phyloP scores from a whole-genome alignment of 2,329 filamentous ascomycete genomes.

The Claviceps sorghi region DNA sequence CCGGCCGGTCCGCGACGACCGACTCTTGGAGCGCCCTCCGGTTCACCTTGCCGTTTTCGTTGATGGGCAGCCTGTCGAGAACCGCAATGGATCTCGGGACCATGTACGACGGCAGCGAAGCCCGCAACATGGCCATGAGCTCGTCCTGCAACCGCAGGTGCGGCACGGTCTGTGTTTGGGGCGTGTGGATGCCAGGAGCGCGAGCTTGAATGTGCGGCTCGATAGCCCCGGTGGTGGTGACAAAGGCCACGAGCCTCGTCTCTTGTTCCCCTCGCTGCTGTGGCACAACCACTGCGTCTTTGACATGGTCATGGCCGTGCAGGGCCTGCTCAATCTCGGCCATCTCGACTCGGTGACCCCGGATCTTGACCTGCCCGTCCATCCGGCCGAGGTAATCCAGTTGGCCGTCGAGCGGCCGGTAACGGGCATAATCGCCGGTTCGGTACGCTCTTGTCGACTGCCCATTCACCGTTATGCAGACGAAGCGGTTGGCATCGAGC shows the following conservation, averaged over 20 bases:
- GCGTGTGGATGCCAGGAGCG: too few species aligned
- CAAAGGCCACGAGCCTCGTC: neutral
- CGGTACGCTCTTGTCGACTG: neutral
- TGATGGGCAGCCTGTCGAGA: conserved; percentile 8
- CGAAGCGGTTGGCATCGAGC: neutral
- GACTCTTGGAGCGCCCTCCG: conserved; percentile 4
- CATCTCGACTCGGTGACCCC: neutral
- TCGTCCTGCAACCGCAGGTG: neutral
- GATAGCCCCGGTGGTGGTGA: neutral
- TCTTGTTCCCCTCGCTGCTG: neutral
- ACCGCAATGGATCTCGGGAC: conserved; percentile 9
- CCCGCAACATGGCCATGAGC: neutral
- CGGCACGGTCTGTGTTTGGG: neutral
- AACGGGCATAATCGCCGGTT: neutral
- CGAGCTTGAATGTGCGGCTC: neutral
- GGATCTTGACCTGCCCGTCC: neutral
- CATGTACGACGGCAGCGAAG: conserved; percentile 12
- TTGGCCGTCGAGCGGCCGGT: neutral
- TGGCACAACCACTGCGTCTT: neutral
- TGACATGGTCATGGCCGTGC: neutral
- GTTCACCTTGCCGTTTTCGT: conserved; percentile 10
- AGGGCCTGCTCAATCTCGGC: neutral
- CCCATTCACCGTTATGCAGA: neutral
- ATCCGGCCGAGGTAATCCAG: neutral
- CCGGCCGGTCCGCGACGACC: neutral